Evolutionary conservation across 306 rosid species (phyloP), one percentile per base, ranked within the genome.

Genomic region (Quercus mongolica): DNA sequence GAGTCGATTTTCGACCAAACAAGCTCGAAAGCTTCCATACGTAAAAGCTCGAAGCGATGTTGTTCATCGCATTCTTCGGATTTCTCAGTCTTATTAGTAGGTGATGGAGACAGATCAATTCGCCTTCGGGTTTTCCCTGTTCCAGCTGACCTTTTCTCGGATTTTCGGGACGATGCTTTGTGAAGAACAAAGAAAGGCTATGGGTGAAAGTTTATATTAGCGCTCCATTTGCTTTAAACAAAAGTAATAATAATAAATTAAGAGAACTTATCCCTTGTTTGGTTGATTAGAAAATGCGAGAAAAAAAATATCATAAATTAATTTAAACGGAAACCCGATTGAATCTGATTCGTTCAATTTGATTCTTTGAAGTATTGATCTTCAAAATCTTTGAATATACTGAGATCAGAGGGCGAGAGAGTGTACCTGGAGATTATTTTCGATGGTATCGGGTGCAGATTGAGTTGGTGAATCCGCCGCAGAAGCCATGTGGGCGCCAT

Each of bases 121-220:
- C 89, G 87, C 86, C 81, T 88, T 79, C 85, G 87, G 73, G 69
- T 30, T 78, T 82, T 88, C 58, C 79, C 87, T 25, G 74, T 78
- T 54, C 71, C 80, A 6, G 46, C 57, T 69, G 87, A 65, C 74
- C 71, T 85, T 84, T 88, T 84, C 74, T 87, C 89, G 23, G 80
- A 77, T 74, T 78, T 82, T 74, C 41, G 69, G 62, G 90, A 56
- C 14, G 91, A 83, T 65, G 94, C 87, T 87, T 88, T 90, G 73
- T 93, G 98, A 74, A 93, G 94, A 80, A 95, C 83, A 69, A 87
- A 91, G 81, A 91, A 91, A 28, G 90, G 96, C 99, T 95, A 85
- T 25, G 33, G 33, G 11, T 28, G 75, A 78, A 82, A 65, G 21
- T 71, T 23, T 65, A 26, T 28, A 82, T 85, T 71, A 75, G 86